phyloP scores from a whole-genome alignment of 2,329 filamentous ascomycete genomes.

The Westerdykella sp. region DNA sequence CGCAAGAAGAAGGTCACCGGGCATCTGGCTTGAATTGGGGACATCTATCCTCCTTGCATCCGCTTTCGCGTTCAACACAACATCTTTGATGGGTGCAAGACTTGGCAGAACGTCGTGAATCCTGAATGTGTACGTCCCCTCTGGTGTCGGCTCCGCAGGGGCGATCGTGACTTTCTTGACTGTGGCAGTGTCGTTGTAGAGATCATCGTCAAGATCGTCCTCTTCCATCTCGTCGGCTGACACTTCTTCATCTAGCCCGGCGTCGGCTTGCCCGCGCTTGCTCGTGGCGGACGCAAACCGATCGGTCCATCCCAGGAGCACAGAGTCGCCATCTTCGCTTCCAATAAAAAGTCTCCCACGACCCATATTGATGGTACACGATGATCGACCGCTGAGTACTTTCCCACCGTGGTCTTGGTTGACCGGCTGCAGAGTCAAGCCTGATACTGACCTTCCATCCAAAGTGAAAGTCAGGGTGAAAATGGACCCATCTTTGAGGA shows the following conservation, averaged over 20 bases:
- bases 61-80: constrained; percentile 57
- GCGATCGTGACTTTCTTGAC: constrained; percentile 37
- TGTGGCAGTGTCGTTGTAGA: constrained; percentile 55
- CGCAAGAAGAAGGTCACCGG: constrained; percentile 49
- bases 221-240: constrained; percentile 53
- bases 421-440: constrained; percentile 66
- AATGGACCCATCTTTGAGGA: constrained; percentile 68
- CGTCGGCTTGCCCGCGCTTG: constrained; percentile 57
- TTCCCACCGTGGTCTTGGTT: constrained; percentile 56
- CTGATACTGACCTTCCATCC: constrained; percentile 86
- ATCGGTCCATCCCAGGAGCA: constrained; percentile 69
- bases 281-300: constrained; percentile 50
- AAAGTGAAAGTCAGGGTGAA: constrained; percentile 74
- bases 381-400: constrained; percentile 56
- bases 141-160: constrained; percentile 41
- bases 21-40: constrained; percentile 7
- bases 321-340: constrained; percentile 74
- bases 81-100: constrained; percentile 70
- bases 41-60: constrained; percentile 11
- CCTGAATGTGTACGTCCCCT: constrained; percentile 64
- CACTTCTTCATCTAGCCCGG: constrained; percentile 46
- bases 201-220: constrained; percentile 53
- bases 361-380: constrained; percentile 64
- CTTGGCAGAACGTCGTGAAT: constrained; percentile 71
- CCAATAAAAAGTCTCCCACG: constrained; percentile 73